Conservation (phyloP, 73 alveolate genomes). For the Paramecium caudatum region DNA sequence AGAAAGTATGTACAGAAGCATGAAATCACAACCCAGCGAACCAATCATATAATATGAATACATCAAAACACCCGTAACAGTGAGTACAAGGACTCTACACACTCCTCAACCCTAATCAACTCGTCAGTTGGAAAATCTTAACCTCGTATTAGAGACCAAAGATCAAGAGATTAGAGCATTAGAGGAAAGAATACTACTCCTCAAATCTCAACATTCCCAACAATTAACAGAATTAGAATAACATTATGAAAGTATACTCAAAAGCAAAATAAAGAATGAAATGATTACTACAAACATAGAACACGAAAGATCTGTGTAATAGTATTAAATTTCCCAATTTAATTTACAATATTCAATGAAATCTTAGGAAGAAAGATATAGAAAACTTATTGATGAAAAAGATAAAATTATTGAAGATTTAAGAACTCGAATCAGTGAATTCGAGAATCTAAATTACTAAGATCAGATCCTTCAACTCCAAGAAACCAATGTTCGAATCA, state of each 20-base stretch:
- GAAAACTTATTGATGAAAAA: background rate
- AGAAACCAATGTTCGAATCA: background rate
- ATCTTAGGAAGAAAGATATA: conserved; percentile 13
- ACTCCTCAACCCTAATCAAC: background rate
- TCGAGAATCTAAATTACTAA: background rate
- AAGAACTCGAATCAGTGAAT: background rate
- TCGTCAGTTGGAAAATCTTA: conserved; percentile 59
- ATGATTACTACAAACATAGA: background rate
- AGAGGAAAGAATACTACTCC: background rate
- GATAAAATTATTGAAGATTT: conserved; percentile 14
- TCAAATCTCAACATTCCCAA: background rate
- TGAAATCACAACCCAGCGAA: conserved; percentile 23
- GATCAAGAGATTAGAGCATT: conserved; percentile 13
- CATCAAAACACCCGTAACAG: background rate
- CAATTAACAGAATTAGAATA: background rate
- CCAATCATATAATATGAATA: conserved; percentile 48
- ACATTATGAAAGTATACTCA: conserved; percentile 19
- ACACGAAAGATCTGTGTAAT: background rate
- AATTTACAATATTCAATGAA: background rate
- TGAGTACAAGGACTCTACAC: background rate
- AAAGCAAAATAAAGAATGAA: background rate
- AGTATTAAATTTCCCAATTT: background rate
- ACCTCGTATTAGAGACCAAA: conserved; percentile 35
- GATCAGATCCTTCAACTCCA: background rate
- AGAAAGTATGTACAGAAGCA: background rate